Conservation (phyloP, 352 stramenopile species). For the Phytophthora melonis region DNA sequence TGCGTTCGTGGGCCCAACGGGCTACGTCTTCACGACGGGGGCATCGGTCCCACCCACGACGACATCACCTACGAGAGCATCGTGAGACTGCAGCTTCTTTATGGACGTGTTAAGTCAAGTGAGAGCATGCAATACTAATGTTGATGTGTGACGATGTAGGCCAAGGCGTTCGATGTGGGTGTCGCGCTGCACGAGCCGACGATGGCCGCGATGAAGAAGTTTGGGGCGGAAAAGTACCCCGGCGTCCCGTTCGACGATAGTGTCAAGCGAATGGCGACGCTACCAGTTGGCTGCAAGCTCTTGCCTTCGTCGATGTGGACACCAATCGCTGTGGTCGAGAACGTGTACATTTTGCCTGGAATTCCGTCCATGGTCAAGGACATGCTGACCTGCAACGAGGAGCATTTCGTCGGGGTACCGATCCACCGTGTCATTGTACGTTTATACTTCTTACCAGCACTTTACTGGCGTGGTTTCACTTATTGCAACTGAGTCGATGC, state of each 20-base stretch:
- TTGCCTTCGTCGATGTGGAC: conserved; percentile 66
- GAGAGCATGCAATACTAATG: not conserved
- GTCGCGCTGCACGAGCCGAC: conserved; percentile 76
- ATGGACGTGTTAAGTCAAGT: not conserved
- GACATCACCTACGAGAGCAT: conserved; percentile 88
- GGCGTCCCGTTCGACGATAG: conserved; percentile 71
- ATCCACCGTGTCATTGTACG: conserved; percentile 81
- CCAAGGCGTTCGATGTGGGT: conserved; percentile 28
- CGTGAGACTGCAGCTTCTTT: not conserved
- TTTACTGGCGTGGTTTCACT: not conserved
- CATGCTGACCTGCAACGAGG: conserved; percentile 82
- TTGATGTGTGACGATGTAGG: conserved; percentile 4
- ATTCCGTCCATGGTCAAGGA: conserved; percentile 80
- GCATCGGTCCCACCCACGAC: conserved; percentile 89
- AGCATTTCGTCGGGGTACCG: conserved; percentile 76
- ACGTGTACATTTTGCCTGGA: conserved; percentile 84
- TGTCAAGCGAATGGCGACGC: conserved; percentile 67
- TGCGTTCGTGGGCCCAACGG: conserved; percentile 68
- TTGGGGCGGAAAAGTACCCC: conserved; percentile 55
- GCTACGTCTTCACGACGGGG: conserved; percentile 90
- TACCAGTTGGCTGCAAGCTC: conserved; percentile 67
- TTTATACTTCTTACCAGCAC: not conserved
- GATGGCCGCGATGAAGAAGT: conserved; percentile 7
- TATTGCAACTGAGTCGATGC: not conserved
- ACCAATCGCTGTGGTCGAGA: conserved; percentile 73